Conservation (phyloP, 1,284 basidiomycete genomes). For the Leccinum fuscescens region DNA sequence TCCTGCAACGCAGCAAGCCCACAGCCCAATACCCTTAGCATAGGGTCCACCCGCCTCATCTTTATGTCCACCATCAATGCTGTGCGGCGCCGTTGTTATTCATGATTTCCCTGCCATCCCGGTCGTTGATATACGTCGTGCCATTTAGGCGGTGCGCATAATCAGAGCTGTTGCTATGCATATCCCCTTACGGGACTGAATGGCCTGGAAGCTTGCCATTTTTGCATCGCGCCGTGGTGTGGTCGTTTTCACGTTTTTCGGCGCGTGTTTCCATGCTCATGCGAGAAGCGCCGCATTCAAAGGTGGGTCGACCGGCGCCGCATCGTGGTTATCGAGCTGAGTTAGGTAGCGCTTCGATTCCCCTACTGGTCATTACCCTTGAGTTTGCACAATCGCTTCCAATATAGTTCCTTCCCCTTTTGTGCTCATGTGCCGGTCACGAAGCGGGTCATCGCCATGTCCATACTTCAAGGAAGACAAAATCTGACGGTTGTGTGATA, state of each 20-base stretch:
- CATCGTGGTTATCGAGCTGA: constrained; percentile 15
- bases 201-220: constrained; percentile 2
- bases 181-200: constrained; percentile 5
- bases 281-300: constrained; percentile 9
- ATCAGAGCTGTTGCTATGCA: constrained; percentile 15
- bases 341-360: constrained; percentile 9
- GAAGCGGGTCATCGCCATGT: constrained; percentile 4
- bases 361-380: constrained; percentile 4
- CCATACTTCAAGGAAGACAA: neutral
- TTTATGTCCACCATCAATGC: constrained; percentile 10
- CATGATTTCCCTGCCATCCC: constrained; percentile 7
- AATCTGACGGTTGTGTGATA: neutral
- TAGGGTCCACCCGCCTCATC: constrained; percentile 6
- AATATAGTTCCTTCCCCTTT: constrained; percentile 6
- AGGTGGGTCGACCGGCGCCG: constrained; percentile 4
- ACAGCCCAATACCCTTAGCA: constrained; percentile 27
- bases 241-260: constrained; percentile 10
- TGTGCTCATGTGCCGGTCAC: constrained; percentile 1
- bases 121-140: neutral
- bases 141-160: constrained; percentile 12
- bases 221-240: constrained; percentile 12
- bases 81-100: constrained; percentile 7
- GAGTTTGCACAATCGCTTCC: constrained; percentile 7
- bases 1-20: constrained; percentile 25
- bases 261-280: constrained; percentile 12